Base-by-base conservation (phyloP, 495 filamentous ascomycete species). In the Wilcoxina mikolae region DNA sequence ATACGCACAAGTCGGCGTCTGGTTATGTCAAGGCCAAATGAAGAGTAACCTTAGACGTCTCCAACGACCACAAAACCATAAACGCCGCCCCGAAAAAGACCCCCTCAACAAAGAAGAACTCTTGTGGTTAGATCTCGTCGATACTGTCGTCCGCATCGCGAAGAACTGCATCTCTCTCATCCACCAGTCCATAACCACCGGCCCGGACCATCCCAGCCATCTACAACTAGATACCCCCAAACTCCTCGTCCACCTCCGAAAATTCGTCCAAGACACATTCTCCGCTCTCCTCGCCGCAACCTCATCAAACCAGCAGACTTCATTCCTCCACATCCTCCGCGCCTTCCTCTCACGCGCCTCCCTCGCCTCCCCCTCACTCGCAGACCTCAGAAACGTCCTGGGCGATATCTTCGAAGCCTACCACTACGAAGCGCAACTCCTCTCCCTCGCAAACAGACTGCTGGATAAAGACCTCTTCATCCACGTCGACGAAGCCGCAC, bases 331-430 rank as follows among this genome's bases (percentile, higher is more conserved):
- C 46, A 86, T 98, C 51, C 78, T 98, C 3, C 80, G 87, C 22
- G 84, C 84, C 5, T 96, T 98, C 69, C 77, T 98, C n/a, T 78
- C 82, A 2, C 79, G 86, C 18, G 88, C 88, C 0, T 82, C 85
- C 0, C 70, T 73, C 23, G 80, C 83, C 24, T 94, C 90, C 1
- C 87, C 91, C 0, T 90, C 83, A 24, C 77, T 96, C 0, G 81
- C 84, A 3, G 88, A 96, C 62, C 73, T 98, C 11, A 82, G 93
- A 23, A 75, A 78, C 39, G 88, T 95, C 1, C 76, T 98, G 2
- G 73, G 79, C 1, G 86, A 85, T 4, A 87, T 98, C 43, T 98
- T 98, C 68, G 81, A 90, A 1, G 89, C 93, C 0, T 96, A 98
- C 62, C 80, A 87, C 0, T 95, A 95, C 65, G 93, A 96, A 66